Conservation (phyloP, 2,329 filamentous ascomycete species). For the Diaporthe sp. region DNA sequence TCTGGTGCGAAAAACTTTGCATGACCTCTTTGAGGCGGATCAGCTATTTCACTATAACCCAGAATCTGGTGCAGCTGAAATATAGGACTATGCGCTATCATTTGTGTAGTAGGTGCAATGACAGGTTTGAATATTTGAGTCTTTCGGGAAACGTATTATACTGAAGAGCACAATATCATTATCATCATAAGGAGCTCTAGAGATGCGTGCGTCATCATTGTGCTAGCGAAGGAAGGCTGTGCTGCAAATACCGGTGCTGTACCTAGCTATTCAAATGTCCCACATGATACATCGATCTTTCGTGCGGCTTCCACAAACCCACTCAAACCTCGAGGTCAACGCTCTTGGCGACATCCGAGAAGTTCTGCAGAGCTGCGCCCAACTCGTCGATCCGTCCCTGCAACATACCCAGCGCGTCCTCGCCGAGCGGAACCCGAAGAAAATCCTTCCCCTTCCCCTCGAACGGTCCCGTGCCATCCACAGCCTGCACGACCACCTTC, state of each 20-base stretch:
- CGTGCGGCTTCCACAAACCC: not conserved
- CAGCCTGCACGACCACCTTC: conserved; percentile 25
- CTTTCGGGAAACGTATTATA: not conserved
- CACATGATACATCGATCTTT: not conserved
- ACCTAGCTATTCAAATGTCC: not conserved
- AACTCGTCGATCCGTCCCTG: conserved; percentile 24
- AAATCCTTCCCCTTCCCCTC: not conserved
- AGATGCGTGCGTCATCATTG: not conserved
- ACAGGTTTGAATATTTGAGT: not conserved
- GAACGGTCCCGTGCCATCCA: conserved; percentile 36
- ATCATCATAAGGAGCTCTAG: not conserved
- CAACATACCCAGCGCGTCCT: not conserved
- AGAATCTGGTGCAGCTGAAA: not conserved
- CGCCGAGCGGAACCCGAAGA: conserved; percentile 29
- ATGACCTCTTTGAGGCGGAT: too few species aligned
- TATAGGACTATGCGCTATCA: not conserved
- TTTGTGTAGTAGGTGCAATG: not conserved
- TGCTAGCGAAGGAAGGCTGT: not conserved
- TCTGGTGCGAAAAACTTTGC: not conserved
- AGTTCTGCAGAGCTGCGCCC: not conserved
- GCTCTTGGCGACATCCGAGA: conserved; percentile 11
- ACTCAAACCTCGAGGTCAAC: conserved; percentile 8
- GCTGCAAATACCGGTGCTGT: not conserved
- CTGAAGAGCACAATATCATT: not conserved
- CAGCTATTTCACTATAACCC: not conserved